Base-by-base conservation (phyloP, 768 basidiomycete species). In the Lentinus brumalis region DNA sequence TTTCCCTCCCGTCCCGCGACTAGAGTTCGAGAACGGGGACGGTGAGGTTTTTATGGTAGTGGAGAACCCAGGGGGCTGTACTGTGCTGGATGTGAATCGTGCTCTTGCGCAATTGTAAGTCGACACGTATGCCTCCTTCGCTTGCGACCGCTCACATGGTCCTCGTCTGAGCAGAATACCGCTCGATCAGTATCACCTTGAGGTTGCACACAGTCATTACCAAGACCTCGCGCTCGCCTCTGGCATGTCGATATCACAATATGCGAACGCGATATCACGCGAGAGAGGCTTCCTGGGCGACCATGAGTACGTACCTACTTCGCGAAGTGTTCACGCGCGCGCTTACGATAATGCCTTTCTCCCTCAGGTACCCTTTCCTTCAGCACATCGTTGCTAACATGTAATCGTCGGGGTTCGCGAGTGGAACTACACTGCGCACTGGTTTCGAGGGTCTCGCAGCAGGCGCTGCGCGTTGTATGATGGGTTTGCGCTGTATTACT, bases 81-180 rank as follows among this genome's bases (percentile, higher is more conserved):
- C 69, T 14, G 56, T 70, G 14, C 46, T 70, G n/a, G 69, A 70
- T 49, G 65, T 70, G 15, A 70, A 70, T 52, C 62, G 69, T 2
- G 69, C 65, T 2, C 53, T 70, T 1, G 65, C 60, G 6, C 65
- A 65, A 26, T 56, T 68, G 69, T 68, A 32, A 32, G 69, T 62
- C 7, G 5, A 18, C 29, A 46, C 21, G 15, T 3, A 2, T 5
- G 15, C 12, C 26, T 4, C 12, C 12, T 31, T 2, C 21, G 21
- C 21, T 14, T 12, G 9, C n/a, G 9, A 31, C 12, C 10, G 15
- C 39, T 12, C 6, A 26, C 4, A 9, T 53, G n/a, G 18, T 14
- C 26, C 39, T 35, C 29, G 16, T 9, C 18, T 42, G 10, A 26
- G 6, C 32, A 70, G 69, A 8, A 59, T 70, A 15, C 66, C 65